Conservation (phyloP, 192 early-diverging fungal species). For the Coemansia sp. region DNA sequence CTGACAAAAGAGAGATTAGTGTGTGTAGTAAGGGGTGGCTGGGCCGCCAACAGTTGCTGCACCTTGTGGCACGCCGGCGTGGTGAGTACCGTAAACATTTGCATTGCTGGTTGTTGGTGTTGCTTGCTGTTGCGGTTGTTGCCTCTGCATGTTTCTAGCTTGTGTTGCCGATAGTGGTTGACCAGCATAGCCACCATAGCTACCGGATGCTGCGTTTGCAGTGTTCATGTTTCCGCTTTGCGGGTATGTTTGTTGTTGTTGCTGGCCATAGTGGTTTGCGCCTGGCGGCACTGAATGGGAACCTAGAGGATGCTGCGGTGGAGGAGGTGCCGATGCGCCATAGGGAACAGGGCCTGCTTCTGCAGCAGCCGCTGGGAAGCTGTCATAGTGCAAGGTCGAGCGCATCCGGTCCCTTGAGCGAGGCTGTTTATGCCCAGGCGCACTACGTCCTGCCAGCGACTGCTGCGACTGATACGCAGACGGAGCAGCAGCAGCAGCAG, state of each 20-base stretch:
- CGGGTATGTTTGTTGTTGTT: slow-evolving; percentile 5
- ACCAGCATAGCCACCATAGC: slow-evolving; percentile 7
- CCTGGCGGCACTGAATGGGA: background rate
- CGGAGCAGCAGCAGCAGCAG: background rate
- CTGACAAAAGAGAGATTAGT: slow-evolving; percentile 2
- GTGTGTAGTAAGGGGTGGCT: slow-evolving; percentile 9
- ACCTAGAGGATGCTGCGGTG: slow-evolving; percentile 35
- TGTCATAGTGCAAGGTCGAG: slow-evolving; percentile 47
- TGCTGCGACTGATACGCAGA: slow-evolving; percentile 3
- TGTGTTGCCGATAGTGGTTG: slow-evolving; percentile 46
- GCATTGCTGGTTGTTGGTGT: slow-evolving; percentile 10
- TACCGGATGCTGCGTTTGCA: background rate
- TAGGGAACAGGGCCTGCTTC: slow-evolving; percentile 13
- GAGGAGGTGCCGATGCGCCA: slow-evolving; percentile 10
- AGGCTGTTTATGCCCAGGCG: slow-evolving; percentile 48
- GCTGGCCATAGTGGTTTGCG: slow-evolving; percentile 12
- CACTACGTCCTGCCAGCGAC: slow-evolving; percentile 2
- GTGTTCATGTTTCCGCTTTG: slow-evolving; percentile 2
- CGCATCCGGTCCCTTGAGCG: slow-evolving; percentile 52
- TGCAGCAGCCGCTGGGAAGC: slow-evolving; percentile 16
- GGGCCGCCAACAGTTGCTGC: slow-evolving; percentile 17
- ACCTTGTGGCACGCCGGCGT: slow-evolving; percentile 16
- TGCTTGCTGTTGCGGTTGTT: slow-evolving; percentile 22
- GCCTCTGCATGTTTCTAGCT: slow-evolving; percentile 31
- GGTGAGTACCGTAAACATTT: slow-evolving; percentile 12